These are phyloP conservation scores for Colletotrichum sp. DNA, from an alignment of 2,329 filamentous ascomycete species.

Conservation along the genomic window DNA sequence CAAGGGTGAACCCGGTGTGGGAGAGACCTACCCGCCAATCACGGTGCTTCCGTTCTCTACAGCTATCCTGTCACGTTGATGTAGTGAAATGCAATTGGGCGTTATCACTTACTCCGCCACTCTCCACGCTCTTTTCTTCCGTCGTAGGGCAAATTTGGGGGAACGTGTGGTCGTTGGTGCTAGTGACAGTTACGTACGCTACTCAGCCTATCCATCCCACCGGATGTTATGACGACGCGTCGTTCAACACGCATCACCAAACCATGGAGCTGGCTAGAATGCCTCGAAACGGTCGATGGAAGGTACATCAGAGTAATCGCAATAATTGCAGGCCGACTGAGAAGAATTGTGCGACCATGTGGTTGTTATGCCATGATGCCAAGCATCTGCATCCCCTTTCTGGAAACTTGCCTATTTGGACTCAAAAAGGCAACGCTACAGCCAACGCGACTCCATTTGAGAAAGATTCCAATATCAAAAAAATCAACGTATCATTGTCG, in stretches of 20 bases:
- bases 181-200: background rate
- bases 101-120: background rate
- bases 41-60: background rate
- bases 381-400: background rate
- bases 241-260: background rate
- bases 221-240: background rate
- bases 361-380: background rate
- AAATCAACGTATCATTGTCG: background rate
- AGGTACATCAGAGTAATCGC: accelerated
- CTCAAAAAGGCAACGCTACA: background rate
- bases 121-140: background rate
- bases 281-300: accelerated
- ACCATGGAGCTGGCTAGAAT: background rate
- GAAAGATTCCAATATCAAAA: background rate
- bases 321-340: background rate
- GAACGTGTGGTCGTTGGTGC: background rate
- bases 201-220: background rate
- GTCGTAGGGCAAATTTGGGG: background rate
- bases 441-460: background rate
- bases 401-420: background rate
- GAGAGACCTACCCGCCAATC: background rate
- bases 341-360: background rate
- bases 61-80: background rate
- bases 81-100: background rate
- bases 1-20: background rate